Evolutionary conservation across 345 rosid species (phyloP).

Genomic region (Triadica sebifera): DNA sequence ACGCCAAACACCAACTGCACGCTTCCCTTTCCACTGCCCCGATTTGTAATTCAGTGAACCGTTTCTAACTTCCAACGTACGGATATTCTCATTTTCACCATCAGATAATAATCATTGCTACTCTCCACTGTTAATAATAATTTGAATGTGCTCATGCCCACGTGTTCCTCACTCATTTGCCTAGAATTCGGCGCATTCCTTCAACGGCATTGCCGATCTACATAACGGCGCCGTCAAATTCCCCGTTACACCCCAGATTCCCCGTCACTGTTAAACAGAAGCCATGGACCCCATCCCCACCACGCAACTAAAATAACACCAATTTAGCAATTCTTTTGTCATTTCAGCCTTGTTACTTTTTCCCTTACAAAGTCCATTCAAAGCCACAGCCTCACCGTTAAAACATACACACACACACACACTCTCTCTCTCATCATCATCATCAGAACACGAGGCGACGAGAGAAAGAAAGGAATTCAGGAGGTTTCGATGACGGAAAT

Average conservation of each 20-base stretch:
- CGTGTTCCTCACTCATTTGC: constrained; percentile 31
- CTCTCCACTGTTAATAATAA: neutral
- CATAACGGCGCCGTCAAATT: constrained; percentile 86
- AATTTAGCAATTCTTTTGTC: neutral
- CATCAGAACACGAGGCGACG: neutral
- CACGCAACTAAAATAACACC: constrained; percentile 26
- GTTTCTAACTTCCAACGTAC: constrained; percentile 9
- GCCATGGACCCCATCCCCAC: constrained; percentile 44
- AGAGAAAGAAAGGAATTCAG: constrained; percentile 19
- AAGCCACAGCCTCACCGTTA: constrained; percentile 1
- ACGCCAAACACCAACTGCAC: constrained; percentile 9
- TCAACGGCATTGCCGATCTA: constrained; percentile 15
- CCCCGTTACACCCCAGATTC: constrained; percentile 54
- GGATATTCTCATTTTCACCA: neutral
- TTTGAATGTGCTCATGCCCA: constrained; percentile 3
- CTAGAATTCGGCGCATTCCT: constrained; percentile 21
- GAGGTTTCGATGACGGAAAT: constrained; percentile 33
- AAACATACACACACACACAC: neutral
- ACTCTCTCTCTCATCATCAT: too few species aligned
- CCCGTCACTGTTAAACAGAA: constrained; percentile 53
- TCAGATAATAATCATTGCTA: constrained; percentile 22
- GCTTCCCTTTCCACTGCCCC: neutral
- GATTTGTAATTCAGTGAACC: neutral
- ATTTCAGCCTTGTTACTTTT: neutral
- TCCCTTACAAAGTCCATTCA: neutral